Percentiles rank a stretch among this genome's conserved stretches.
Evolutionary conservation across 805 yeast genomes (phyloP).

Genomic region (Pichia heedii): DNA sequence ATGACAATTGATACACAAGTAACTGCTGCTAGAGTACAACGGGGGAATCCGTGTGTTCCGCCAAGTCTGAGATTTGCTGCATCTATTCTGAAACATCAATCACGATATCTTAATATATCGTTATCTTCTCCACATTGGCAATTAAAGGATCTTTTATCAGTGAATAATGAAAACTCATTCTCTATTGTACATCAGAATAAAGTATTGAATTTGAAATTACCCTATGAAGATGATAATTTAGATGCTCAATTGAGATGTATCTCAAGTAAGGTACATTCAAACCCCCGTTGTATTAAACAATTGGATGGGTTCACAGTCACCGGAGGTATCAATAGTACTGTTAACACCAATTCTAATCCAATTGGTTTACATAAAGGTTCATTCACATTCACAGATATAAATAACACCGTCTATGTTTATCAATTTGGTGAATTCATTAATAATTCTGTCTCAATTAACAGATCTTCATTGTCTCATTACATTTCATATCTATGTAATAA

Average conservation of each 20-base stretch:
- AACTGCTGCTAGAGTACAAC: neutral
- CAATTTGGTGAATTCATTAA: constrained; percentile 76
- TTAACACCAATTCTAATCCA: neutral
- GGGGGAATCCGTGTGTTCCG: neutral
- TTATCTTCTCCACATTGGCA: constrained; percentile 54
- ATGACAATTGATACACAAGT: constrained; percentile 1
- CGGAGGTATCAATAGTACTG: constrained; percentile 33
- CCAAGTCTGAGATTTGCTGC: constrained; percentile 1
- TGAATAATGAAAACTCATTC: neutral
- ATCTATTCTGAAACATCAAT: neutral
- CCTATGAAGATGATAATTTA: neutral
- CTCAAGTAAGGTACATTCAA: constrained; percentile 29
- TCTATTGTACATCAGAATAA: neutral
- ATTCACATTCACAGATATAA: constrained; percentile 35
- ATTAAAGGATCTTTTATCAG: constrained; percentile 47
- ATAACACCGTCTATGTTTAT: neutral
- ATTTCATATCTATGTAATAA: constrained; percentile 72
- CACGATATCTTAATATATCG: constrained; percentile 6
- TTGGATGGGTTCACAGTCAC: constrained; percentile 38
- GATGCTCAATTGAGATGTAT: neutral
- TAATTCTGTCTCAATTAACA: constrained; percentile 59
- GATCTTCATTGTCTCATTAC: constrained; percentile 33
- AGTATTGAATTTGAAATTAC: neutral
- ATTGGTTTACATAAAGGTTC: constrained; percentile 40
- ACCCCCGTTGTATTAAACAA: constrained; percentile 62